Base-by-base conservation (phyloP, 352 stramenopile genomes). In the Hyaloperonospora brassicae region DNA sequence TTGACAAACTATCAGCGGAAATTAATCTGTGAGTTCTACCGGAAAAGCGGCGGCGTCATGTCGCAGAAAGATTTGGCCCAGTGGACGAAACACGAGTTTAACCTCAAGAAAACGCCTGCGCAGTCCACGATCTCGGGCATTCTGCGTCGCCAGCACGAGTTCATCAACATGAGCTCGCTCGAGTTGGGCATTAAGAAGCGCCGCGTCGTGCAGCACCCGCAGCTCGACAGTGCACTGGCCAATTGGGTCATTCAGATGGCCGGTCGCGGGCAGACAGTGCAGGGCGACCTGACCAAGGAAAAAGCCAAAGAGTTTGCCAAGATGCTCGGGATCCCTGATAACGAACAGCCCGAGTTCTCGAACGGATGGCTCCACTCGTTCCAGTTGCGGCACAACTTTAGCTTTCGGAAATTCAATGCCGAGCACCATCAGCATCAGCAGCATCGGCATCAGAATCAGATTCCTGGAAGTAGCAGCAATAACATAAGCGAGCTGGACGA, bases 181-280 rank as follows among this genome's bases (percentile, higher is more conserved):
- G 82, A 93, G 56, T 64, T 89, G 11, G 74, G 75, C 14, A 87
- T 89, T 64, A 89, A 90, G 67, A 93, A 89, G 62, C 71, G 80
- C 17, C 82, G 82, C 52, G 79, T 89, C 6, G 81, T 89, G 61
- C 77, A 90, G 52, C 79, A 89, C 54, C 80, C 80, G 50, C 69
- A 84, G 40, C 69, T 93, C 10, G 82, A 93, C 55, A 79, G 81
- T 49, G 79, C 79, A 36, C 54, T 93, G 21, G 82, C 82, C 39
- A 93, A 93, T 62, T 93, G 82, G 82, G 79, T 93, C 64, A 88
- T 93, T 50, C 79, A 93, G 64, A 88, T 78, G 59, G 78, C 79
- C 22, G 76, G 87, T 39, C 72, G 81, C 5, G 81, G 81, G 24
- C 80, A 88, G 50, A 86, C 78, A 8, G 77, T 93, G 10, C 80